Base-by-base conservation (phyloP, 2,329 filamentous ascomycete genomes). In the Fusarium sp. region DNA sequence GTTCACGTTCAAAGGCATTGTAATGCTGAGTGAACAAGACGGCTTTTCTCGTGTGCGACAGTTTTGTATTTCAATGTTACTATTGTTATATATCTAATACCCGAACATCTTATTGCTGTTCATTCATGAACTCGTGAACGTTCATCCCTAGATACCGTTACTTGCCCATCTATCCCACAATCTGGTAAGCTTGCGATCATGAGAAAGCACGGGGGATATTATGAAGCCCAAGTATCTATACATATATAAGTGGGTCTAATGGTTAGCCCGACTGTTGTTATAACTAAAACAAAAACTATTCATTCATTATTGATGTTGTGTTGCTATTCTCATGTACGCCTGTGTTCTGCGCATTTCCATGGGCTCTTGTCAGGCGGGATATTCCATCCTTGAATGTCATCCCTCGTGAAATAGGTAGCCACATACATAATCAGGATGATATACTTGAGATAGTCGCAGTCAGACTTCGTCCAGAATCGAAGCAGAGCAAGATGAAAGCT, bases 51-150 rank as follows among this genome's bases (percentile, higher is more conserved):
- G 4, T 38, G 8, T 17, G 4, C 8, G 18, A 10, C 24, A 22
- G 12, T 15, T 24, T 28, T 5, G 18, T 10, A 7, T 20, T 47
- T 5, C 0, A 7, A 28, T 3, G 4, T 22, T 7, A 5, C 9
- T 28, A 1, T 28, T 47, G 9, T 28, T 15, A 15, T 28, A 3
- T 5, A 14, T 15, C 18, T 47, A 15, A 22, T 15, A 47, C 13
- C 26, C 13, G 26, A 47, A 28, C 13, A 28, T 22, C 13, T 2
- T 13, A 5, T 22, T 20, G 18, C 20, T 47, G 6, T 3, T 0
- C 44, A 3, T 28, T 11, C 45, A 47, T 22, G 26, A 3, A 28
- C 11, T 10, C 20, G 13, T 28, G 12, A 22, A 11, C 15, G 13
- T 28, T 22, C 13, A 28, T 28, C 26, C 44, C 12, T 6, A 10